Percentiles rank a stretch among this genome's conserved stretches.
These are phyloP conservation scores for Aspergillus egyptiacus DNA, from an alignment of 495 filamentous ascomycete species.

Conservation along the genomic window DNA sequence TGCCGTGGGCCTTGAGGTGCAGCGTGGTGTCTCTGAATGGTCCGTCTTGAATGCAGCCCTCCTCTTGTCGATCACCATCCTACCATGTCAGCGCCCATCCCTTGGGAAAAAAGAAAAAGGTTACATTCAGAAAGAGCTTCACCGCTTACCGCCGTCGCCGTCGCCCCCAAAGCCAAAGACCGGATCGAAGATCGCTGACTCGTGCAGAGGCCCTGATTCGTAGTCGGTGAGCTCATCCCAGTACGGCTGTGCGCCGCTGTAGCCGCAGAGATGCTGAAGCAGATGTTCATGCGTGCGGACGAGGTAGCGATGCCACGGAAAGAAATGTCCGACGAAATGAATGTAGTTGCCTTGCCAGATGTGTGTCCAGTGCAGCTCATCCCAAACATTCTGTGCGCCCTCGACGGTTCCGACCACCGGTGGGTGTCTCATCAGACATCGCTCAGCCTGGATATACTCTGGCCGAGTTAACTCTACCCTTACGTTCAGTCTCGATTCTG, in stretches of 20 bases:
- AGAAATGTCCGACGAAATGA: constrained; percentile 3
- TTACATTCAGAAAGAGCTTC: not conserved
- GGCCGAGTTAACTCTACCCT: not conserved
- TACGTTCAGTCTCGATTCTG: not conserved
- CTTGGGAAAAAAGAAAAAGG: not conserved
- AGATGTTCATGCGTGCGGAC: constrained; percentile 3
- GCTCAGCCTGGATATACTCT: constrained; percentile 5
- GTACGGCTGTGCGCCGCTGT: constrained; percentile 6
- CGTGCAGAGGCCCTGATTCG: not conserved
- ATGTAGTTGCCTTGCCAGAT: constrained; percentile 6
- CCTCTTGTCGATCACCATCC: not conserved
- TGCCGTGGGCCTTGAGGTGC: not conserved
- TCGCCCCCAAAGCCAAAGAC: constrained; percentile 6
- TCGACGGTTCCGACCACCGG: not conserved
- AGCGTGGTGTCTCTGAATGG: not conserved
- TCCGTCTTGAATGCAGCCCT: not conserved
- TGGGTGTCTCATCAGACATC: constrained; percentile 5
- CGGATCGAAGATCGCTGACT: not conserved
- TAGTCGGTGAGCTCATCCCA: constrained; percentile 4
- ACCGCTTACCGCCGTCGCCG: not conserved
- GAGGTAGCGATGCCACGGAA: constrained; percentile 8
- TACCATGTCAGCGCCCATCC: not conserved
- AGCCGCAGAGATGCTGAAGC: not conserved
- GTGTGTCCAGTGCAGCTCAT: constrained; percentile 4
- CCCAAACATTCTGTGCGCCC: constrained; percentile 2